Percentiles rank a stretch among this genome's conserved stretches.
Conservation (phyloP, 129 eudicot genomes). For the Calendula officinalis region DNA sequence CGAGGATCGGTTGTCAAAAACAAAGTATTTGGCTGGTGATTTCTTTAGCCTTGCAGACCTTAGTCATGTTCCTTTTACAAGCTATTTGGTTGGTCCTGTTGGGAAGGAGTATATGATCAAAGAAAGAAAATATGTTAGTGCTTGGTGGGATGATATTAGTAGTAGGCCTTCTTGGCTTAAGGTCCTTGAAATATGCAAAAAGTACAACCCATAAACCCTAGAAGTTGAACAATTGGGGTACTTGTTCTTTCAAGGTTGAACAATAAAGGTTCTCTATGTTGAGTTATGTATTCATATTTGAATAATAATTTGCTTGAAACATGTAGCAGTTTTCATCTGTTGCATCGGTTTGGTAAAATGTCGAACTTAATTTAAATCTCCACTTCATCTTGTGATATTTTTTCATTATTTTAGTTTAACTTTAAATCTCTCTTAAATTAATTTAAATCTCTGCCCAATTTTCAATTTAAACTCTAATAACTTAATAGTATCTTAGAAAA, state of each 20-base stretch:
- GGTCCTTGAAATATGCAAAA: slow-evolving; percentile 36
- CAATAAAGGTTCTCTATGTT: slow-evolving; percentile 13
- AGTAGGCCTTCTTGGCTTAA: slow-evolving; percentile 70
- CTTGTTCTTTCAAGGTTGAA: neutral
- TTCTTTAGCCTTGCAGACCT: slow-evolving; percentile 73
- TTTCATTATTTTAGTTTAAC: no score
- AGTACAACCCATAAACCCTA: neutral
- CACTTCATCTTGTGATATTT: no score
- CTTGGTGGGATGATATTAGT: slow-evolving; percentile 87
- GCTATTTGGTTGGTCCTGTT: slow-evolving; percentile 39
- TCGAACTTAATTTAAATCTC: no score
- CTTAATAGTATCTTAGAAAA: neutral
- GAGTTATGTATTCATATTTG: slow-evolving; percentile 4
- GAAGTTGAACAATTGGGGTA: neutral
- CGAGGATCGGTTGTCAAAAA: slow-evolving; percentile 52
- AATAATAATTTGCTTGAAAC: neutral
- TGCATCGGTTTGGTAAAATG: no score
- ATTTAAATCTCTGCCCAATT: no score
- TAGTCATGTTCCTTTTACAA: slow-evolving; percentile 53
- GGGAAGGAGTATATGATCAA: slow-evolving; percentile 51
- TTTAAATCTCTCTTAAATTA: no score
- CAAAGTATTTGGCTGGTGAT: slow-evolving; percentile 79
- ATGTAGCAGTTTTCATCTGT: neutral
- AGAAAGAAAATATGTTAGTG: slow-evolving; percentile 59
- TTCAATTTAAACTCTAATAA: no score